Evolutionary conservation across 1,284 basidiomycete species (phyloP), one percentile per base, ranked within the genome.

Genomic region (Papiliotrema flavescens): DNA sequence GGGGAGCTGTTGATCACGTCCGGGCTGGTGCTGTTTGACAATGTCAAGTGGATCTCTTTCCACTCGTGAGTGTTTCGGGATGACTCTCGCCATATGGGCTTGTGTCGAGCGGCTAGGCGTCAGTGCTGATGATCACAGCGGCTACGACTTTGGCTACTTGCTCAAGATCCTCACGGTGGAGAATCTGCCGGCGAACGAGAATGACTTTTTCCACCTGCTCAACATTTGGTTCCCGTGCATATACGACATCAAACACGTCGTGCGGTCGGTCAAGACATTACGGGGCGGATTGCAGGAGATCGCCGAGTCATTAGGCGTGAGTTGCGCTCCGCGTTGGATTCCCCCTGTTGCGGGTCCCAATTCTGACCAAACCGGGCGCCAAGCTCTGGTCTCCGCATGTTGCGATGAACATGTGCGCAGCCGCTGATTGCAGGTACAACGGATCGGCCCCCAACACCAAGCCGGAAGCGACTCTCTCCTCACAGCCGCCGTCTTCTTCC

Each of bases 61-160:
- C 96, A 98, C 75, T 93, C 90, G 91, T 91, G 69, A 72, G 87
- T 78, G n/a, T 14, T n/a, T 36, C 45, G 20, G 20, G 23, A n/a
- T n/a, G n/a, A n/a, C n/a, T n/a, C 28, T 2, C 49, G 6, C 2
- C 35, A 23, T 26, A 15, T 9, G 7, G 11, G n/a, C n/a, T 45
- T 44, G 39, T 22, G 11, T 42, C 9, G 13, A 34, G 17, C 37
- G 22, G 13, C 23, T 19, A 26, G 34, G 20, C 19, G 35, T 17
- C 24, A 20, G 32, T 42, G 44, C 57, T 53, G 34, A 40, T 48
- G n/a, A 14, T 46, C 45, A 50, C 73, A 97, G 94, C 73, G 96
- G 95, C 32, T 98, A 98, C 77, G 95, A 99, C 77, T 98, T 99
- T 79, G 95, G 96, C 20, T 99, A 98, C 75, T 88, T 98, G 65